Percentiles rank a stretch among this genome's conserved stretches.
These are phyloP conservation scores for Neolentinus lepideus DNA, from an alignment of 1,284 basidiomycete genomes.

Conservation along the genomic window DNA sequence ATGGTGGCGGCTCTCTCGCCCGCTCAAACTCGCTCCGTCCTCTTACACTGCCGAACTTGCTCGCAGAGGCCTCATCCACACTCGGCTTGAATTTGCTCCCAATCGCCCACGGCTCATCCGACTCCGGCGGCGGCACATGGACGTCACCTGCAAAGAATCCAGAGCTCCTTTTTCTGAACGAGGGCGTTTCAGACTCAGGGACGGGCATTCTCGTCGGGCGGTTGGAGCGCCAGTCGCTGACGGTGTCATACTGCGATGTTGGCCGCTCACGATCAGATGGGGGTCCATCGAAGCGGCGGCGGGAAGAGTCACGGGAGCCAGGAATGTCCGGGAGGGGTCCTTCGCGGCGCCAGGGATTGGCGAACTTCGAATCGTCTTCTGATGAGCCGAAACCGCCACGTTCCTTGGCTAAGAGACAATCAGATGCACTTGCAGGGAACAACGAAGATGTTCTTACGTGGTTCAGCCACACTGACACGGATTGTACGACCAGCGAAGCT, in stretches of 20 bases:
- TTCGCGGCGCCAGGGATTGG: slow-evolving; percentile 80
- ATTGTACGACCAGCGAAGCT: slow-evolving; percentile 74
- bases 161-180: slow-evolving; percentile 46
- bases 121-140: slow-evolving; percentile 55
- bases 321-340: slow-evolving; percentile 73
- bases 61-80: slow-evolving; percentile 31
- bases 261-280: slow-evolving; percentile 34
- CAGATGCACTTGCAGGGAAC: not conserved
- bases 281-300: slow-evolving; percentile 48
- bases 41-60: slow-evolving; percentile 43
- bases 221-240: slow-evolving; percentile 65
- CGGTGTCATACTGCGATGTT: slow-evolving; percentile 46
- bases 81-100: slow-evolving; percentile 66
- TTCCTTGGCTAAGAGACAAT: slow-evolving; percentile 56
- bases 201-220: slow-evolving; percentile 31
- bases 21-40: slow-evolving; percentile 47
- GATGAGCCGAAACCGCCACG: slow-evolving; percentile 46
- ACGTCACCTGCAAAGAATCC: slow-evolving; percentile 43
- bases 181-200: slow-evolving; percentile 38
- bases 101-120: slow-evolving; percentile 68
- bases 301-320: slow-evolving; percentile 48
- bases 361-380: slow-evolving; percentile 70
- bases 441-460: slow-evolving; percentile 50
- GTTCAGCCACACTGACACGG: slow-evolving; percentile 92
- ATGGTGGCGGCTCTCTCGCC: slow-evolving; percentile 28